Evolutionary conservation across 805 yeast genomes (phyloP).

Genomic region (Metschnikowia bowlesiae): DNA sequence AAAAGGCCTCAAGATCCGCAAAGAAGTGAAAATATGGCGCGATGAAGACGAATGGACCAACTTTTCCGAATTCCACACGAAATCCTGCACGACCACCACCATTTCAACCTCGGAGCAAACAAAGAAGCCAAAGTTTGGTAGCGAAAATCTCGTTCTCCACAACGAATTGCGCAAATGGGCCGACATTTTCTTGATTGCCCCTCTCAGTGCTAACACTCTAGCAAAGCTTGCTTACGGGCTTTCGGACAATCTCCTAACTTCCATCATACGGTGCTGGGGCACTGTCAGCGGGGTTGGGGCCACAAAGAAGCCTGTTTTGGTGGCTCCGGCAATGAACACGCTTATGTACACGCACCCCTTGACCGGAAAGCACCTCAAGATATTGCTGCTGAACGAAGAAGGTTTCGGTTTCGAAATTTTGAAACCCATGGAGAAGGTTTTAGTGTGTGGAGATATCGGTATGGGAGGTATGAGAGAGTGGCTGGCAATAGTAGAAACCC

Average conservation of each 20-base stretch:
- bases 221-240: conserved; percentile 43
- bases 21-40: conserved; percentile 82
- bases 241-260: conserved; percentile 41
- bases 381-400: conserved; percentile 31
- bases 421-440: conserved; percentile 44
- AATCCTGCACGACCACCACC: conserved; percentile 17
- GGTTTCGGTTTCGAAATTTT: conserved; percentile 42
- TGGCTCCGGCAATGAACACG: conserved; percentile 48
- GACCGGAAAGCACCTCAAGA: conserved; percentile 36
- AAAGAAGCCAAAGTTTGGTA: conserved; percentile 13
- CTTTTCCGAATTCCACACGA: conserved; percentile 24
- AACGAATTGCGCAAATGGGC: conserved; percentile 46
- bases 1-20: conserved; percentile 55
- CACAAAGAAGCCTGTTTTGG: conserved; percentile 38
- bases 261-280: conserved; percentile 42
- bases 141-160: conserved; percentile 35
- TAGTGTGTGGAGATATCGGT: conserved; percentile 46
- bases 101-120: conserved; percentile 17
- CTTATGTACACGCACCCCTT: conserved; percentile 46
- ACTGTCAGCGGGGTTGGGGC: conserved; percentile 18
- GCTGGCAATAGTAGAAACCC: conserved; percentile 41
- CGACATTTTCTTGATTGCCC: conserved; percentile 43
- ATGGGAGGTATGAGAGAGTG: conserved; percentile 51
- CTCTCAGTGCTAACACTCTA: conserved; percentile 42
- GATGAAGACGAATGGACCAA: conserved; percentile 89